Evolutionary conservation across 768 basidiomycete genomes (phyloP), one percentile per base, ranked within the genome.

Genomic region (Boletus sp.): DNA sequence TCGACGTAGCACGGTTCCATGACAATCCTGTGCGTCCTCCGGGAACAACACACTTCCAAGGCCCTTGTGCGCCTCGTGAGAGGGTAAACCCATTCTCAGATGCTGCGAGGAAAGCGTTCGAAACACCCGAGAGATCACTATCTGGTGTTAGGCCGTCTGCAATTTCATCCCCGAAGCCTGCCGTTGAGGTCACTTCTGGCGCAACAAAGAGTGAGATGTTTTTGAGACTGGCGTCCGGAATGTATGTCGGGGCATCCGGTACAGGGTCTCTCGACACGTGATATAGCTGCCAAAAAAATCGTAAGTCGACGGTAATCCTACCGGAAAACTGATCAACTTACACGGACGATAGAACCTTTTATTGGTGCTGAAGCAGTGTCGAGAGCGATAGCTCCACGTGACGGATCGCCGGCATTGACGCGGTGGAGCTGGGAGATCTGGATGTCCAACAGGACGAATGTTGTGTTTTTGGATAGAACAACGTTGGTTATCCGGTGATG

Each of bases 331-430:
- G 32, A 47, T 30, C 29, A 39, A 60, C 74, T 71, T 72, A 77
- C 80, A 71, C 83, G 80, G 15, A 88, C 79, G 4, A 61, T 55
- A 7, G 78, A 70, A n/a, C 82, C 84, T 14, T 70, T 63, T 4
- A 59, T 60, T 2, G 85, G 86, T 3, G 84, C 79, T 14, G 70
- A 72, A 21, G 75, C 71, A 1, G 80, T 72, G 21, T 82, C 80
- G 1, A 91, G 71, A 1, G 88, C 81, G 14, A 90, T 76, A 4
- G 78, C 77, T 3, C 89, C 89, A 7, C 84, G 78, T 15, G 83
- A 82, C 2, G 87, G 88, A 62, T 87, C 87, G 4, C 89, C 89
- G 0, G 88, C 84, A 23, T 76, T 82, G 54, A 91, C 83, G 51
- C 71, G 77, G 61, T 80, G 80, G 37, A 85, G 73, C 43, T 78